Evolutionary conservation across 2,329 filamentous ascomycete genomes (phyloP).

Genomic region (Colletotrichum acutatum): DNA sequence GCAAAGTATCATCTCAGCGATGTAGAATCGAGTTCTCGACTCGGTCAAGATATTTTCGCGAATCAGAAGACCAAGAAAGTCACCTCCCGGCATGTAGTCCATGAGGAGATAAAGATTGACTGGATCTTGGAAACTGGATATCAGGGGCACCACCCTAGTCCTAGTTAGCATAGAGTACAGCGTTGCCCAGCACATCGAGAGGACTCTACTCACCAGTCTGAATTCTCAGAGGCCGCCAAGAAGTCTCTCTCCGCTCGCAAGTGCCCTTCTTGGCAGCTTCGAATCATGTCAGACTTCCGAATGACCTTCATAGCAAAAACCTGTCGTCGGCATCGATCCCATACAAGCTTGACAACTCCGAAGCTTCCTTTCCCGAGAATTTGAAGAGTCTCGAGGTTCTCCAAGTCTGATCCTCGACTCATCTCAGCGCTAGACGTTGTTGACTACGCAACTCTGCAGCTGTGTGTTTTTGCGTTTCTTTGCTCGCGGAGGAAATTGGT

Average conservation of each 20-base stretch:
- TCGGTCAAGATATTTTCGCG: constrained; percentile 87
- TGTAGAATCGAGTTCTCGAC: constrained; percentile 82
- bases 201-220: constrained; percentile 69
- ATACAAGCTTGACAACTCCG: constrained; percentile 88
- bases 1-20: constrained; percentile 95
- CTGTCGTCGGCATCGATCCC: constrained; percentile 61
- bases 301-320: constrained; percentile 99
- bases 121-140: constrained; percentile 89
- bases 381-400: constrained; percentile 83
- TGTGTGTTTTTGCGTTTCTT: constrained; percentile 16
- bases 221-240: constrained; percentile 87
- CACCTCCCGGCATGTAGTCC: constrained; percentile 98
- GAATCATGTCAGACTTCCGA: constrained; percentile 91
- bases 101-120: constrained; percentile 91
- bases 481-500: constrained; percentile 52
- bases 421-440: background rate
- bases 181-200: background rate
- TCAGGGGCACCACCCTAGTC: constrained; percentile 81
- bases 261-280: constrained; percentile 91
- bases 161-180: background rate
- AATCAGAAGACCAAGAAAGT: constrained; percentile 89
- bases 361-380: constrained; percentile 94
- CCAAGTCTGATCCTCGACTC: constrained; percentile 24
- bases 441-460: constrained; percentile 17
- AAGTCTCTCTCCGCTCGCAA: constrained; percentile 92